Base-by-base conservation (phyloP, 2,329 filamentous ascomycete species). In the Xylaria sp. region DNA sequence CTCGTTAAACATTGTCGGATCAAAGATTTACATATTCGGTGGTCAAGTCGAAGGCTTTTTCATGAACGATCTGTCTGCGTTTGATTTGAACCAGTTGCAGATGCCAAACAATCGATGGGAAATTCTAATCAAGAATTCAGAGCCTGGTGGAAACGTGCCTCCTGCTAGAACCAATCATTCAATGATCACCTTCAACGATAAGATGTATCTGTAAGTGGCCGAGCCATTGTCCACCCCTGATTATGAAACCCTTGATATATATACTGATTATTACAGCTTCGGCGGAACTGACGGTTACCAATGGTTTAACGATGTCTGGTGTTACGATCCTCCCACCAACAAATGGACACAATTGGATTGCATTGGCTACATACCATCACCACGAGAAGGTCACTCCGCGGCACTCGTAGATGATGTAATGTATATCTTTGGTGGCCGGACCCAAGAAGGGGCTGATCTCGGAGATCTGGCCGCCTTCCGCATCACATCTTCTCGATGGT, bases 251-350 rank as follows among this genome's bases (percentile, higher is more conserved):
- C 46, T 16, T 10, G 30, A 42, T 18, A 8, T 54, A 39, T 57
- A 44, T 57, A 44, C 60, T 62, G 19, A 60, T 42, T 37, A 5
- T 19, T 46, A 30, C 66, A 94, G 90, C n/a, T 99, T 99, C 72
- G 94, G 94, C 67, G 94, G 94, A 63, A 99, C 94, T 1, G 96
- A 99, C 72, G 94, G 94, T 47, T 85, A 92, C 58, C 87, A 90
- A 69, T 99, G 94, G 95, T 99, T 97, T 78, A 99, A 97, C 73
- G 94, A 99, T 72, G 94, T 99, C 52, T 99, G 94, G 94, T 91
- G 88, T 55, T 99, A 94, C 73, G 93, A 97, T 69, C 90, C 92
- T 6, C 81, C 86, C 58, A 78, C 83, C 51, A 97, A 97, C 73
- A 78, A 82, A 58, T 99, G 94, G 94, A 78, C 85, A 8, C 89